These are phyloP conservation scores for Syzygium aqueum DNA, from an alignment of 345 rosid genomes.

Conservation along the genomic window DNA sequence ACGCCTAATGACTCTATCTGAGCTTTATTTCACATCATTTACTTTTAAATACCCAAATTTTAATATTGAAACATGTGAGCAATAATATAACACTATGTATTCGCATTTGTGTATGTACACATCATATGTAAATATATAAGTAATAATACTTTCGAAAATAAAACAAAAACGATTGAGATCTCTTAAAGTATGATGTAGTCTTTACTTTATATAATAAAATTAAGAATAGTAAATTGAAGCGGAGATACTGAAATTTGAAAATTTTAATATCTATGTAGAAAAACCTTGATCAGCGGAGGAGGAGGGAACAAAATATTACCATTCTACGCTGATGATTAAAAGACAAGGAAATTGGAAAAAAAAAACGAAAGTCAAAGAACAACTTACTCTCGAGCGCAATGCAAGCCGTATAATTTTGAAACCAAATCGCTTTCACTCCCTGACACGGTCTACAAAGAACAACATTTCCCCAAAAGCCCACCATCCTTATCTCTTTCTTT, in stretches of 20 bases:
- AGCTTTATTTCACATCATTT: too few species aligned
- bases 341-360: not conserved
- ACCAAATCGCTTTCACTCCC: not conserved
- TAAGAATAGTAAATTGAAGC: not conserved
- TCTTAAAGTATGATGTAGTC: not conserved
- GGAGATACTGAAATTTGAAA: not conserved
- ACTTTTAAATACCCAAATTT: too few species aligned
- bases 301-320: not conserved
- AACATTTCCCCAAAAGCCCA: not conserved
- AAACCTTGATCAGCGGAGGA: not conserved
- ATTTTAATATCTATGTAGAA: not conserved
- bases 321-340: not conserved
- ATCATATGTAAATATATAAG: not conserved
- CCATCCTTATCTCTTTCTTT: not conserved
- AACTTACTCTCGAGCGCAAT: constrained; percentile 21
- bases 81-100: too few species aligned
- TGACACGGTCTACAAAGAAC: not conserved
- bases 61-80: too few species aligned
- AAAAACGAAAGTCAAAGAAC: not conserved
- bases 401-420: constrained; percentile 35
- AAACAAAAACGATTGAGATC: not conserved
- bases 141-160: not conserved
- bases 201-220: not conserved
- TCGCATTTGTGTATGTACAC: not conserved
- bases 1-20: too few species aligned